These are phyloP conservation scores for Penicillium sp. DNA, from an alignment of 2,329 filamentous ascomycete genomes.

Conservation along the genomic window DNA sequence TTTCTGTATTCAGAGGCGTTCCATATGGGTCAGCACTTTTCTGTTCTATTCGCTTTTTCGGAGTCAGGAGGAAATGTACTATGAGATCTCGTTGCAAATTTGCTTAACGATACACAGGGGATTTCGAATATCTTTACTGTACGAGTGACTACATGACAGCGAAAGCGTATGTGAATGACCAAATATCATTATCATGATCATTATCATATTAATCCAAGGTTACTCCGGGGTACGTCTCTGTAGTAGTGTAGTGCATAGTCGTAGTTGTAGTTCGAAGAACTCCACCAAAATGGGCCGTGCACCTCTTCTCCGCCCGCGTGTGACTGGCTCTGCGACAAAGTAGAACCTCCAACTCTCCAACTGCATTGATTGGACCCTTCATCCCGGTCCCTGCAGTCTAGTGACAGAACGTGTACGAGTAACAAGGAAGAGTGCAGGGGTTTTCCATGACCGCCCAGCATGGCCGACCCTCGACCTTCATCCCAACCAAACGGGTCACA, in stretches of 20 bases:
- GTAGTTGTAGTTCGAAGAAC: neutral
- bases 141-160: constrained; percentile 11
- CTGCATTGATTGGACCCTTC: constrained; percentile 14
- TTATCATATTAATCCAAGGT: neutral
- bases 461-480: constrained; percentile 31
- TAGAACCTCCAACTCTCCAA: constrained; percentile 9
- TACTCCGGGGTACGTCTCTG: too few relatives aligned
- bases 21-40: too few relatives aligned
- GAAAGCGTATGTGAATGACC: neutral
- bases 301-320: constrained; percentile 10
- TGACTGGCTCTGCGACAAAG: constrained; percentile 15
- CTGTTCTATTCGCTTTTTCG: neutral
- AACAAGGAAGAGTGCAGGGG: neutral
- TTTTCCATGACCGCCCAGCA: constrained; percentile 24
- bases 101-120: neutral
- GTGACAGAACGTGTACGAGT: constrained; percentile 7
- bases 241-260: neutral
- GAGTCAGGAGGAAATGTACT: constrained; percentile 1
- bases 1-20: neutral
- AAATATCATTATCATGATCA: neutral
- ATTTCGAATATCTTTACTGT: constrained; percentile 2
- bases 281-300: constrained; percentile 13
- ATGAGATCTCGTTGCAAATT: neutral
- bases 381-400: constrained; percentile 19
- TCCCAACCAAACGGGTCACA: constrained; percentile 24